Percentiles rank a stretch among this genome's conserved stretches.
Evolutionary conservation across 495 filamentous ascomycete genomes (phyloP).

Genomic region (Pseudomonodictys pantanalensis): DNA sequence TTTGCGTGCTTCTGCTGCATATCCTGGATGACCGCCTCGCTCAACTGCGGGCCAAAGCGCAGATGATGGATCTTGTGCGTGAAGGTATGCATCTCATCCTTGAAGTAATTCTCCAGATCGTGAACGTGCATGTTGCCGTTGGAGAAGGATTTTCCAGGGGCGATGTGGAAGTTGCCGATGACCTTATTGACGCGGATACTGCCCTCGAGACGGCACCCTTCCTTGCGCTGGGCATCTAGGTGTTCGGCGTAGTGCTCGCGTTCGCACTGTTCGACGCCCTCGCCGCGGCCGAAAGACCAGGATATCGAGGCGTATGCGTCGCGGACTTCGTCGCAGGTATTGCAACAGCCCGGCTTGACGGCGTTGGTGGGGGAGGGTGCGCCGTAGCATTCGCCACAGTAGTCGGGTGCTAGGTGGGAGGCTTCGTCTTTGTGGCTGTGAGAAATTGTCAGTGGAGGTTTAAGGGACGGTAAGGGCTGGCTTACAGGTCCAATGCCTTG

Average conservation of each 20-base stretch:
- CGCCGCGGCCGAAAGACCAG: conserved; percentile 91
- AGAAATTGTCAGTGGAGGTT: neutral
- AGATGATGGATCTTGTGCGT: conserved; percentile 86
- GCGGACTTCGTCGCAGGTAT: conserved; percentile 93
- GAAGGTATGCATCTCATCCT: conserved; percentile 74
- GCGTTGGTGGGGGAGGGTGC: conserved; percentile 68
- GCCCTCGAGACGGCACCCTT: conserved; percentile 94
- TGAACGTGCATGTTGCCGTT: conserved; percentile 96
- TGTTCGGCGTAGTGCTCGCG: conserved; percentile 89
- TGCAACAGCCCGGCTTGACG: conserved; percentile 80
- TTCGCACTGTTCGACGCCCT: conserved; percentile 92
- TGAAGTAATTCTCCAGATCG: conserved; percentile 90
- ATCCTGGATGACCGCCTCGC: conserved; percentile 66
- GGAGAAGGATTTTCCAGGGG: conserved; percentile 88
- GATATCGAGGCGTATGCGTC: conserved; percentile 84
- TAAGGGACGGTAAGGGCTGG: neutral
- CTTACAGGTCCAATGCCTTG: conserved; percentile 71
- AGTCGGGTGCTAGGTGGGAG: conserved; percentile 81
- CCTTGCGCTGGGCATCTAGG: conserved; percentile 77
- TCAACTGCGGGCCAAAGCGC: conserved; percentile 89
- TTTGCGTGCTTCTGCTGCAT: conserved; percentile 52
- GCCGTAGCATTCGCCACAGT: conserved; percentile 93
- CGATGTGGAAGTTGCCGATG: conserved; percentile 97
- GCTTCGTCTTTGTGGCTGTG: conserved; percentile 58
- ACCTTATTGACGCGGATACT: conserved; percentile 95